Conservation (phyloP, 2,329 filamentous ascomycete species). For the Ophiostoma piceae region DNA sequence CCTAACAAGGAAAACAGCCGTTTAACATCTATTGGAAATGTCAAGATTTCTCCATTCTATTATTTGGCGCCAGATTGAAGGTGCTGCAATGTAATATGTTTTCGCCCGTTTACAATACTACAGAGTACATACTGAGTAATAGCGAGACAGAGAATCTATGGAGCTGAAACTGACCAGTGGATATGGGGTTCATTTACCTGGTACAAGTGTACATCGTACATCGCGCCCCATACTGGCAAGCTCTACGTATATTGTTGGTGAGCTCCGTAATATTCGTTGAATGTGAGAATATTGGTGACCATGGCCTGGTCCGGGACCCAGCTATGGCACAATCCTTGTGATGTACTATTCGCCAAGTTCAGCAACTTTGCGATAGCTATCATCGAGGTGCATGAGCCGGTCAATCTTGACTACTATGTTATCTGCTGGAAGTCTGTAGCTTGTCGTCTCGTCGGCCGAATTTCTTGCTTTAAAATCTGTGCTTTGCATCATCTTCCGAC, state of each 20-base stretch:
- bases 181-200: background rate
- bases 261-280: background rate
- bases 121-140: too few species aligned
- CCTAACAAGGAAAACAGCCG: slow-evolving; percentile 1
- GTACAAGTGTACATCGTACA: background rate
- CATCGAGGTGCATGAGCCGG: background rate
- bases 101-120: background rate
- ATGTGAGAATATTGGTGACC: too few species aligned
- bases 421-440: background rate
- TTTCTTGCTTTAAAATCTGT: background rate
- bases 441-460: background rate
- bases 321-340: background rate
- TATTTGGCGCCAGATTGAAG: background rate
- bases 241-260: too few species aligned
- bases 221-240: background rate
- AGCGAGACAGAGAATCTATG: background rate
- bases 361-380: background rate
- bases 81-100: background rate
- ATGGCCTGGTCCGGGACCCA: background rate
- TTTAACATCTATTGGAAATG: background rate
- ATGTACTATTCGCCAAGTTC: background rate
- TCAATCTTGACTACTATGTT: background rate
- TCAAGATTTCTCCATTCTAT: background rate
- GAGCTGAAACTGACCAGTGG: background rate
- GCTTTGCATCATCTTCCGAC: background rate